A percentile compares a stretch with the other conserved stretches of the same genome.
These are phyloP conservation scores for Nidularia pulvinata DNA, from an alignment of 768 basidiomycete genomes.

Conservation along the genomic window DNA sequence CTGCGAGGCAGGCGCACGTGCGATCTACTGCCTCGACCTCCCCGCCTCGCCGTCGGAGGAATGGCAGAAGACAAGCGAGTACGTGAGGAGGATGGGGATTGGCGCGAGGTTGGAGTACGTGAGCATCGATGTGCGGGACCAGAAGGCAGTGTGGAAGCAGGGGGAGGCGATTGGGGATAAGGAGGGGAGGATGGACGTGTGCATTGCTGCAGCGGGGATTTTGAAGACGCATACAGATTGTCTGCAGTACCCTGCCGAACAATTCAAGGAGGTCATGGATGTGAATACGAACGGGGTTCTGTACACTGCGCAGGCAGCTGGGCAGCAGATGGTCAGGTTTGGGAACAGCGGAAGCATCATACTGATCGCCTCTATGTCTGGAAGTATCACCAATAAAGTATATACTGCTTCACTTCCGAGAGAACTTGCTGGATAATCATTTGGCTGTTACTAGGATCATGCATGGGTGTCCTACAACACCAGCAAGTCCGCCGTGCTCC, in stretches of 20 bases:
- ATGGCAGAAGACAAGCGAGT: slow-evolving; percentile 53
- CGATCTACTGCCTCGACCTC: slow-evolving; percentile 70
- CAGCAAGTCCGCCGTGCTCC: slow-evolving; percentile 76
- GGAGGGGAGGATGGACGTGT: slow-evolving; percentile 74
- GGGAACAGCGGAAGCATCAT: slow-evolving; percentile 59
- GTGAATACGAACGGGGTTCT: slow-evolving; percentile 69
- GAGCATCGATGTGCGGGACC: slow-evolving; percentile 63
- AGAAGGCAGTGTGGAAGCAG: slow-evolving; percentile 54
- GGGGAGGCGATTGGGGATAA: slow-evolving; percentile 59
- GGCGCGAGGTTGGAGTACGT: slow-evolving; percentile 56
- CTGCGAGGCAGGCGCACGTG: slow-evolving; percentile 70
- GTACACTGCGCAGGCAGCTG: slow-evolving; percentile 65
- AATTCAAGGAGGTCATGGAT: slow-evolving; percentile 68
- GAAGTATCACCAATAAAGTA: slow-evolving; percentile 73
- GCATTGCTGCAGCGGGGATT: slow-evolving; percentile 79
- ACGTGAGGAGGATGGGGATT: slow-evolving; percentile 43
- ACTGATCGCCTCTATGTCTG: slow-evolving; percentile 68
- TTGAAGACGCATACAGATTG: slow-evolving; percentile 59
- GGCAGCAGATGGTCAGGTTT: slow-evolving; percentile 59
- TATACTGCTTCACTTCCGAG: slow-evolving; percentile 3
- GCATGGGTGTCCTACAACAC: slow-evolving; percentile 78
- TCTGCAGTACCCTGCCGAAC: slow-evolving; percentile 61
- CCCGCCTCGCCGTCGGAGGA: slow-evolving; percentile 54
- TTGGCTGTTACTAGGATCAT: slow-evolving; percentile 48
- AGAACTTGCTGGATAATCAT: slow-evolving; percentile 1